Conservation (phyloP, 2,329 filamentous ascomycete species). For the Pyrenophora tritici-repentis region DNA sequence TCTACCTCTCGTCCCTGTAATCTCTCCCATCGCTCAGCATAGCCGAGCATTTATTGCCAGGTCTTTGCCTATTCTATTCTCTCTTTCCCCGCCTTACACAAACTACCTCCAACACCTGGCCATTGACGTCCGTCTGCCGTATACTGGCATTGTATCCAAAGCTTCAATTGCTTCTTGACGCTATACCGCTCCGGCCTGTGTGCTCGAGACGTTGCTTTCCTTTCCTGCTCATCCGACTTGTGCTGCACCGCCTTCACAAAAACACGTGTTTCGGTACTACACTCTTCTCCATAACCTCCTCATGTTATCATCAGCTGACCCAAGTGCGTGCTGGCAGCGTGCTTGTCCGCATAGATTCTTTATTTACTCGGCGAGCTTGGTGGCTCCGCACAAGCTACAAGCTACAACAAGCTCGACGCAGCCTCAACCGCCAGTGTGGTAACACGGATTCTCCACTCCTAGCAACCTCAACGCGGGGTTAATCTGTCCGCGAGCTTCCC, state of each 20-base stretch:
- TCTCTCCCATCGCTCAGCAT: slow-evolving; percentile 12
- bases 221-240: no score
- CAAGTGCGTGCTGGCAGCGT: slow-evolving; percentile 23
- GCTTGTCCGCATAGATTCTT: slow-evolving; percentile 29
- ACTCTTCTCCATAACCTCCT: slow-evolving; percentile 2
- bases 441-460: slow-evolving; percentile 4
- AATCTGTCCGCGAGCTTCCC: slow-evolving; percentile 4
- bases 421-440: slow-evolving; percentile 8
- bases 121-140: slow-evolving; percentile 15
- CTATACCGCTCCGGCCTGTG: slow-evolving; percentile 17
- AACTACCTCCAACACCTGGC: slow-evolving; percentile 14
- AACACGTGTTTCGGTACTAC: slow-evolving; percentile 22
- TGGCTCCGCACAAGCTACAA: slow-evolving; percentile 20
- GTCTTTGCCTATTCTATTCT: slow-evolving; percentile 9
- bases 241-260: neutral
- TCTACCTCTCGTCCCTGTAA: slow-evolving; percentile 14
- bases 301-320: slow-evolving; percentile 27
- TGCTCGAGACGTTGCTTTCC: slow-evolving; percentile 13
- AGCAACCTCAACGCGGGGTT: neutral
- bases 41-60: slow-evolving; percentile 14
- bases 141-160: slow-evolving; percentile 1
- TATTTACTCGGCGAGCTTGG: slow-evolving; percentile 27
- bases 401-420: slow-evolving; percentile 19
- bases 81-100: slow-evolving; percentile 11
- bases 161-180: slow-evolving; percentile 4